Conservation (phyloP, 768 basidiomycete genomes). For the Galerina marginata region DNA sequence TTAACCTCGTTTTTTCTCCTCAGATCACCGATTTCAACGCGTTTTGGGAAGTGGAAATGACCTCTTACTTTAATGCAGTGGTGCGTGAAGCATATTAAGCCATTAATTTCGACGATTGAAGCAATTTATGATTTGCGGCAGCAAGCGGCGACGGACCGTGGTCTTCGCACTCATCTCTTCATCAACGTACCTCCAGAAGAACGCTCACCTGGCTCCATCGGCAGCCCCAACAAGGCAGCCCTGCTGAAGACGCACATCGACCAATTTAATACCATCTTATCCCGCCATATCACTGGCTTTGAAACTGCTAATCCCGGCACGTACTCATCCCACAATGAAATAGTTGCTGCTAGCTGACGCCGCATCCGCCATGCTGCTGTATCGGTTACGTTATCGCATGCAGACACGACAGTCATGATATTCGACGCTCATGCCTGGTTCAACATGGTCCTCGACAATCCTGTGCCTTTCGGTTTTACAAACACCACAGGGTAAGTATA, state of each 20-base stretch:
- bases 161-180: slow-evolving; percentile 54
- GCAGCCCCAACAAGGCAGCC: slow-evolving; percentile 39
- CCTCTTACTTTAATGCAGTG: slow-evolving; percentile 54
- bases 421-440: slow-evolving; percentile 61
- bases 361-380: not conserved
- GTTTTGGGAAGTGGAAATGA: slow-evolving; percentile 57
- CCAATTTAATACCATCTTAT: slow-evolving; percentile 48
- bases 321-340: not conserved
- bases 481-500: slow-evolving; percentile 51
- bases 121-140: slow-evolving; percentile 7
- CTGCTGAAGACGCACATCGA: slow-evolving; percentile 43
- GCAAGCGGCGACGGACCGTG: slow-evolving; percentile 43
- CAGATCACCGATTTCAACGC: slow-evolving; percentile 53
- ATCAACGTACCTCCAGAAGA: slow-evolving; percentile 62
- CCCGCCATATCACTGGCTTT: slow-evolving; percentile 40
- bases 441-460: slow-evolving; percentile 47
- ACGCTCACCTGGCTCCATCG: slow-evolving; percentile 46
- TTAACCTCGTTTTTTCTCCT: not conserved
- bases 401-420: slow-evolving; percentile 44
- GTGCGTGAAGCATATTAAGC: slow-evolving; percentile 35
- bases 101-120: not conserved
- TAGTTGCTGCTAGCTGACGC: not conserved
- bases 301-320: slow-evolving; percentile 39
- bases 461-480: slow-evolving; percentile 47
- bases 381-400: not conserved